Evolutionary conservation across 2,329 filamentous ascomycete genomes (phyloP).

Genomic region (Colletotrichum nymphaeae): DNA sequence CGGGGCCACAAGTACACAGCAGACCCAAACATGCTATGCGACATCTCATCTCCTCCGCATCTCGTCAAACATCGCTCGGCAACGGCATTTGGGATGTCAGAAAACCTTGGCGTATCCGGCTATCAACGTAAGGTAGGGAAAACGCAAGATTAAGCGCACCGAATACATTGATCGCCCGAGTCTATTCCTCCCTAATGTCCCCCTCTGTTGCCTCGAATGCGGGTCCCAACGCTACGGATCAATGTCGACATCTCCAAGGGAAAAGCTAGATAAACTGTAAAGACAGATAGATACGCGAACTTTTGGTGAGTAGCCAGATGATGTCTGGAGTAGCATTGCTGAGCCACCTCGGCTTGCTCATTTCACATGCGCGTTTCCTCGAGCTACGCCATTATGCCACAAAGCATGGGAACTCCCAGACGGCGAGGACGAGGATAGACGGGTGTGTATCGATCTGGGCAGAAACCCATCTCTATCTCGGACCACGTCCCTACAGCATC

Average conservation of each 20-base stretch:
- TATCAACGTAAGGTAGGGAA: neutral
- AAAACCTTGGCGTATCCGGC: neutral
- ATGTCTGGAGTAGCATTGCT: neutral
- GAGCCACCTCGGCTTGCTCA: neutral
- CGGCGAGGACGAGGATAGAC: neutral
- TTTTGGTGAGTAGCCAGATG: neutral
- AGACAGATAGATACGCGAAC: neutral
- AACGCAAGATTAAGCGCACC: neutral
- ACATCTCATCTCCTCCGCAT: neutral
- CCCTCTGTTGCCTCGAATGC: neutral
- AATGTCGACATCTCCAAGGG: neutral
- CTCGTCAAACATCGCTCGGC: neutral
- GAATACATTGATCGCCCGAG: neutral
- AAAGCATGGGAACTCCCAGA: neutral
- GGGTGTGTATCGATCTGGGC: neutral
- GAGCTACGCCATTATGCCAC: neutral
- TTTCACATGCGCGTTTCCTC: neutral
- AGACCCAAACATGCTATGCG: neutral
- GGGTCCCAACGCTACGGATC: neutral
- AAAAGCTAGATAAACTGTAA: neutral
- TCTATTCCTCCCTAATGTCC: neutral
- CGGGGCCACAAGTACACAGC: too few relatives aligned
- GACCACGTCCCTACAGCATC: too few relatives aligned
- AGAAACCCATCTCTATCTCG: neutral
- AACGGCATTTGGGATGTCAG: neutral